phyloP scores from a whole-genome alignment of 768 basidiomycete genomes.

The Sistotremastrum niveocremeum region DNA sequence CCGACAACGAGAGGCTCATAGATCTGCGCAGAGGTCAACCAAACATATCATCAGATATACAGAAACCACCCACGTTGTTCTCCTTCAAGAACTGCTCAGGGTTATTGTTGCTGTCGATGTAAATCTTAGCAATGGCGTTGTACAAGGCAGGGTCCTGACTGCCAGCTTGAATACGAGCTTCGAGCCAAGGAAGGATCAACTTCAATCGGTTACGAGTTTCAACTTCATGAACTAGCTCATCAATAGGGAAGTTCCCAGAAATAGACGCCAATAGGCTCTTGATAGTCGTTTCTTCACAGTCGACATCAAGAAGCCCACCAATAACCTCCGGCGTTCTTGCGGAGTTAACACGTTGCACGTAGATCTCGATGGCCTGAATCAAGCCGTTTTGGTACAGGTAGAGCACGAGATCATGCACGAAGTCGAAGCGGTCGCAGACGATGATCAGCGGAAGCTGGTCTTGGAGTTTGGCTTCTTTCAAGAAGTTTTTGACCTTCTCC shows the following conservation, averaged over 20 bases:
- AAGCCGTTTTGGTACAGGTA: constrained; percentile 98
- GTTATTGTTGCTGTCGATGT: constrained; percentile 97
- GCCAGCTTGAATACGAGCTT: constrained; percentile 84
- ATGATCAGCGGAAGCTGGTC: constrained; percentile 99
- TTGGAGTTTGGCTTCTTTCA: constrained; percentile 92
- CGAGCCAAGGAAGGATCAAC: constrained; percentile 94
- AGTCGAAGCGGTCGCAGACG: constrained; percentile 99
- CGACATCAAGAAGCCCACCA: constrained; percentile 92
- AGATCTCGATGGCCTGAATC: constrained; percentile 97
- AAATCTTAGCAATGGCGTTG: constrained; percentile 98
- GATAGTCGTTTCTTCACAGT: constrained; percentile 93
- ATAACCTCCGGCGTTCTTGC: constrained; percentile 94
- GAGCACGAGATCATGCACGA: constrained; percentile 95
- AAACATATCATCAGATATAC: constrained; percentile 6
- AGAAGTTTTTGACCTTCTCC: constrained; percentile 99
- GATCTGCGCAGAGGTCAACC: constrained; percentile 31
- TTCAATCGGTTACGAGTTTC: constrained; percentile 94
- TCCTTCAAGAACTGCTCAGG: constrained; percentile 97
- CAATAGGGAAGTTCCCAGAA: constrained; percentile 93
- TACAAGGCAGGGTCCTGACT: constrained; percentile 87
- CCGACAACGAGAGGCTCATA: constrained; percentile 97
- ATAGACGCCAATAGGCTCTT: constrained; percentile 90
- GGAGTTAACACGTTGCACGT: constrained; percentile 97
- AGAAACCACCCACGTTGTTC: constrained; percentile 62
- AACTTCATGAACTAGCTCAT: constrained; percentile 94